phyloP scores from a whole-genome alignment of 2,329 filamentous ascomycete species.

The Fusarium stilboides region DNA sequence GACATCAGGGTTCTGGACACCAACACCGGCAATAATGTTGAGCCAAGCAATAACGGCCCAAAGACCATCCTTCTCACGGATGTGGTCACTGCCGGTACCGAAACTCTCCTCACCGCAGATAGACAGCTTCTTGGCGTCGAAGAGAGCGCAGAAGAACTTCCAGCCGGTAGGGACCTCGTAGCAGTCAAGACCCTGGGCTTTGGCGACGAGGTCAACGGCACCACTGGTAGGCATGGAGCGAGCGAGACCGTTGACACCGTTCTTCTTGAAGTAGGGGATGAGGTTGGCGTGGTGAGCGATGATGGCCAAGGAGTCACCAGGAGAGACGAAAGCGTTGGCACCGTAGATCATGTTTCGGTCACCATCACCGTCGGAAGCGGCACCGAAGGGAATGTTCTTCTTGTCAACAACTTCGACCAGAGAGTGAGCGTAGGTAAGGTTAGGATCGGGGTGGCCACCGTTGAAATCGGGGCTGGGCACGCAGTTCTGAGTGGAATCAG shows the following conservation, averaged over 20 bases:
- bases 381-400: conserved; percentile 93
- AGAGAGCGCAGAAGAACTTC: conserved; percentile 99
- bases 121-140: conserved; percentile 94
- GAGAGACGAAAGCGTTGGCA: conserved; percentile 95
- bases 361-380: conserved; percentile 95
- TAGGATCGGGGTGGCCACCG: conserved; percentile 97
- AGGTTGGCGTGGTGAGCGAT: conserved; percentile 97
- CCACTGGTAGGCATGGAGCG: conserved; percentile 98
- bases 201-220: conserved; percentile 94
- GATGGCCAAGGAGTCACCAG: conserved; percentile 96
- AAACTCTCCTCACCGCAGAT: conserved; percentile 99
- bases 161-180: conserved; percentile 99
- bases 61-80: conserved; percentile 98
- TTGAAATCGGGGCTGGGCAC: conserved; percentile 94
- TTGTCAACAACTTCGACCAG: conserved; percentile 95
- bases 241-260: conserved; percentile 94
- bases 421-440: conserved; percentile 96
- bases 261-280: conserved; percentile 98
- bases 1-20: conserved; percentile 82
- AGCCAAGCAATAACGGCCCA: conserved; percentile 99
- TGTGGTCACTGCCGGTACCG: conserved; percentile 97
- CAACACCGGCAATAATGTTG: conserved; percentile 97
- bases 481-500: conserved; percentile 88
- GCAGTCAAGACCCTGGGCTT: conserved; percentile 90
- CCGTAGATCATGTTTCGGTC: conserved; percentile 99